Evolutionary conservation across 148 eudicot genomes (phyloP), one percentile per base, ranked within the genome.

Genomic region (Dianthus caryophyllus): DNA sequence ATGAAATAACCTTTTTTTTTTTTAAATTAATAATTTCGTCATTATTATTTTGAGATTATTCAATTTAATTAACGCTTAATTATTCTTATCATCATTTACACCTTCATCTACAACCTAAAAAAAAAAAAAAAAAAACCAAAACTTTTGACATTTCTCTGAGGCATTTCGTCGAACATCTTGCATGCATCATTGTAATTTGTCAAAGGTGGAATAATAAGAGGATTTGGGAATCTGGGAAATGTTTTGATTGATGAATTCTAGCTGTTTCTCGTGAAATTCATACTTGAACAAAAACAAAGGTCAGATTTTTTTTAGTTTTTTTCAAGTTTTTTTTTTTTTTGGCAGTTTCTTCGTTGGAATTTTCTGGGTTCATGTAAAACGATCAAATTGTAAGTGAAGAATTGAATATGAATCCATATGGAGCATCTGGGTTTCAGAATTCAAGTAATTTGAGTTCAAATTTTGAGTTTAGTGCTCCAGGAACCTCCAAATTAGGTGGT

Each of bases 381-480:
- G 71, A 74, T 73, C 69, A 24, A 56, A 44, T 24, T 2, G 24
- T 27, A 12, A 41, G 59, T 60, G 66, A 41, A 1, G 66, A 27
- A 9, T 25, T 21, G 24, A 22, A 46, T 22, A 84, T 80, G 84
- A 66, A 73, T 68, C 46, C 73, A 72, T 73, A 67, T 54, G 77
- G 61, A 51, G 66, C 68, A 58, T 76, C 76, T 72, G 80, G 82
- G 82, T 73, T 75, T 73, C 43, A 44, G 31, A 67, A 36, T 72
- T 62, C 68, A 8, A 74, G 54, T 51, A 66, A 65, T 61, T 71
- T 76, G 60, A 78, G 76, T 73, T 62, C 78, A 11, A 71, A 70
- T 71, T 85, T 83, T 48, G 84, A 84, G 69, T 83, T 87, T 66
- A 78, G 67, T 52, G 52, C 82, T 12, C 70, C 62, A 26, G 70